Conservation (phyloP, 2,329 filamentous ascomycete genomes). For the Colletotrichum sp. region DNA sequence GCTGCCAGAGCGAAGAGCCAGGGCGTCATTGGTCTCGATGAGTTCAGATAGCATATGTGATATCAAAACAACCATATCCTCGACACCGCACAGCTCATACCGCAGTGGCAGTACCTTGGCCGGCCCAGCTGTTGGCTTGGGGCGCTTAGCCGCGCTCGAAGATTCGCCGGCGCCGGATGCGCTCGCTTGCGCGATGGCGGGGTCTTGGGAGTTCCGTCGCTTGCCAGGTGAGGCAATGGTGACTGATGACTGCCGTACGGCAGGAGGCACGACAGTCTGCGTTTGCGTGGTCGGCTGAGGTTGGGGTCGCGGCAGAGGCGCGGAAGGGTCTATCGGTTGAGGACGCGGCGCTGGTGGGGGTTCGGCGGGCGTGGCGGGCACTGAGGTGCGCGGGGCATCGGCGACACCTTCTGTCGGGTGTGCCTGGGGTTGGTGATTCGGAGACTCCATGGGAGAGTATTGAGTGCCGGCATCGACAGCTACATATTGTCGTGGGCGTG, state of each 20-base stretch:
- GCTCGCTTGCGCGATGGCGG: slow-evolving; percentile 24
- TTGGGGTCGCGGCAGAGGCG: slow-evolving; percentile 16
- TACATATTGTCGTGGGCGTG: slow-evolving; percentile 46
- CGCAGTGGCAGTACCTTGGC: slow-evolving; percentile 69
- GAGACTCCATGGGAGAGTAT: slow-evolving; percentile 53
- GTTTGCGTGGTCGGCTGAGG: slow-evolving; percentile 8
- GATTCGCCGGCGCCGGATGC: slow-evolving; percentile 25
- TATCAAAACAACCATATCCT: slow-evolving; percentile 89
- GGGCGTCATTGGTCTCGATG: slow-evolving; percentile 88
- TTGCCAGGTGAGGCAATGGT: slow-evolving; percentile 42
- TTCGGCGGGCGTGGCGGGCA: slow-evolving; percentile 28
- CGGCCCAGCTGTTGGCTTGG: slow-evolving; percentile 53
- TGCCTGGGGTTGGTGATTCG: not conserved
- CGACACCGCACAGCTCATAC: slow-evolving; percentile 83
- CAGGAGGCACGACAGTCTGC: not conserved
- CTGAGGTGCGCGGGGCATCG: slow-evolving; percentile 30
- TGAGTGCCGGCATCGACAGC: slow-evolving; percentile 53
- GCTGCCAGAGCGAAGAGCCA: slow-evolving; percentile 83
- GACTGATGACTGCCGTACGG: not conserved
- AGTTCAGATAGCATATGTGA: slow-evolving; percentile 95
- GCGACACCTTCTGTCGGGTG: not conserved
- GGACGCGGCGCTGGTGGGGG: slow-evolving; percentile 18
- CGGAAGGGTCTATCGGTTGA: slow-evolving; percentile 20
- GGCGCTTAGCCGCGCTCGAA: slow-evolving; percentile 53
- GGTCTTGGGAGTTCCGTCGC: slow-evolving; percentile 49